A percentile compares a stretch with the other conserved stretches of the same genome.
Evolutionary conservation across 2,329 filamentous ascomycete genomes (phyloP).

Genomic region (Zymoseptoria brevis): DNA sequence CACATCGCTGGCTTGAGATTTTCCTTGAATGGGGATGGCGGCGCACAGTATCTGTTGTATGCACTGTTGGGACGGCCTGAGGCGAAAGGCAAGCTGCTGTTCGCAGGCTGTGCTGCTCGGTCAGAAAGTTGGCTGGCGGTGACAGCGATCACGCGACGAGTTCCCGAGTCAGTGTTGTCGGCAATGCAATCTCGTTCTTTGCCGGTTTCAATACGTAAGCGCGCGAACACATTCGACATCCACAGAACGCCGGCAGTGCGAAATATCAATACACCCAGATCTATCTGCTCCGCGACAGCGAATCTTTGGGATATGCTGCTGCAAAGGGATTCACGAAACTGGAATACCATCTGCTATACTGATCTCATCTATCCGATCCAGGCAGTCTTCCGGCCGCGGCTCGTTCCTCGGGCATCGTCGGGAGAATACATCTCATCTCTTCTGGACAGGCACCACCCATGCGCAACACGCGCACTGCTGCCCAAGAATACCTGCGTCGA

Average conservation of each 20-base stretch:
- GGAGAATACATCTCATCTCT: neutral
- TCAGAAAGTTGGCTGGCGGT: neutral
- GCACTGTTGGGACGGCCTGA: neutral
- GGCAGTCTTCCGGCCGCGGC: neutral
- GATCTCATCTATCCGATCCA: neutral
- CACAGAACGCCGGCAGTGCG: neutral
- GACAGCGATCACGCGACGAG: neutral
- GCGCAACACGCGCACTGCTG: neutral
- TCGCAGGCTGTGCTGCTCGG: neutral
- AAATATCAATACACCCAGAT: neutral
- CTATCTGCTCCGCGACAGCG: neutral
- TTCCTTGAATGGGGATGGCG: neutral
- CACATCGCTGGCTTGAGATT: neutral
- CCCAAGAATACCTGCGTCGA: neutral
- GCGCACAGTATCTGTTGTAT: neutral
- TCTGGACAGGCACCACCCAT: neutral
- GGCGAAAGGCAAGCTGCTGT: neutral
- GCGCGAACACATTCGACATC: neutral
- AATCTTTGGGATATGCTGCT: neutral
- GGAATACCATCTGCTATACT: neutral
- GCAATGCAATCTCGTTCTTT: slow-evolving; percentile 9
- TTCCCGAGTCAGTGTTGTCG: slow-evolving; percentile 11
- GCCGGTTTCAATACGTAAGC: neutral
- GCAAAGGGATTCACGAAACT: neutral
- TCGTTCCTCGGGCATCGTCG: neutral